Evolutionary conservation across 257 asterid species (phyloP), one percentile per base, ranked within the genome.

Genomic region (Anisodus tanguticus): DNA sequence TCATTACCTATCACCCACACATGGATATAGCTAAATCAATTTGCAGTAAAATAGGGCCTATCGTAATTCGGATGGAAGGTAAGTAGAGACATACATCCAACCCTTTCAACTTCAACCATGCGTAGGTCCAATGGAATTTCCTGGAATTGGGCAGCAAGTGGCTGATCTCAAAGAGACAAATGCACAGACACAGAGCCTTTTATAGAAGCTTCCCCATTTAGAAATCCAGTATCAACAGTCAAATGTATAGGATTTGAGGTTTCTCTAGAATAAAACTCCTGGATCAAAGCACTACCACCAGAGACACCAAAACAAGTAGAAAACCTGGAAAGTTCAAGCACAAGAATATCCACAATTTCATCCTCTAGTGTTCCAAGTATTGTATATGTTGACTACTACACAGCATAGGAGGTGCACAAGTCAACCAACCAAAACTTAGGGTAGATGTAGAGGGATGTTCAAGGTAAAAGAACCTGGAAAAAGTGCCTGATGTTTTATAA

Each of bases 71-170:
- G 35, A 31, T 47, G 66, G 88, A 82, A 94, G 93, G 76, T 88
- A 13, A 26, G 57, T 78, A 71, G 77, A 85, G 55, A 87, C 98
- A 26, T 92, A 93, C 99, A 95, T 86, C 98, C 99, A 89, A 93
- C 87, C 55, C 86, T 86, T 88, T 95, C 98, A 13, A 97, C 99
- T 90, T 95, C 99, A 84, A 95, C 90, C 98, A 95, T 91, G 72
- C 97, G 91, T 47, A 93, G 85, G 85, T 93, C 98, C 89, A 93
- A 86, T 0, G 97, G 94, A 87, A 97, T 93, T 90, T 97, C 98
- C 85, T 95, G 99, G 86, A 97, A 95, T 72, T 97, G 98, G 15
- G 97, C 92, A 66, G 99, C 99, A 85, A 97, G 93, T 69, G 90
- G 97, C 85, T 92, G 97, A 84, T 93, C 97, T 83, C 99, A 97